Percentiles rank a stretch among this genome's conserved stretches.
phyloP scores from a whole-genome alignment of 2,329 filamentous ascomycete genomes.

The Falciphora oryzae region DNA sequence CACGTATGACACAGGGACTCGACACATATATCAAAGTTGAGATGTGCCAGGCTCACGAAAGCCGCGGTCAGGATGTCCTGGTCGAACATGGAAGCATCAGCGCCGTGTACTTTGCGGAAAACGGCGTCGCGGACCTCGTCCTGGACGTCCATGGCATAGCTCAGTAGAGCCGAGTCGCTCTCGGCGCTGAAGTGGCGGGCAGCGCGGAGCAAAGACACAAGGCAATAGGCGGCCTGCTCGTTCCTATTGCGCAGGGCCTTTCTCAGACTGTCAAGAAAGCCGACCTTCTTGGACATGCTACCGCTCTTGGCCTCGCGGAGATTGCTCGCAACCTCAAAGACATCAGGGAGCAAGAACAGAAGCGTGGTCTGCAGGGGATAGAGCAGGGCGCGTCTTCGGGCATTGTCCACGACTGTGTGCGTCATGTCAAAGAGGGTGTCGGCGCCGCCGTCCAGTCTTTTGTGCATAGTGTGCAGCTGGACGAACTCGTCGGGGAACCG shows the following conservation, averaged over 20 bases:
- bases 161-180: slow-evolving; percentile 54
- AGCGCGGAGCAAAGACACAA: slow-evolving; percentile 56
- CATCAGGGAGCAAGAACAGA: slow-evolving; percentile 59
- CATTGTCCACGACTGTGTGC: slow-evolving; percentile 53
- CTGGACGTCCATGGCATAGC: slow-evolving; percentile 64
- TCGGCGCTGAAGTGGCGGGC: slow-evolving; percentile 59
- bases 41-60: slow-evolving; percentile 58
- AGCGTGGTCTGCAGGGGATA: slow-evolving; percentile 59
- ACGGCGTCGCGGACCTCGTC: slow-evolving; percentile 62
- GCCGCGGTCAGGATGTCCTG: slow-evolving; percentile 61
- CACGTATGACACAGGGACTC: slow-evolving; percentile 52
- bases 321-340: slow-evolving; percentile 65
- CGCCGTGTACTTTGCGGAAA: slow-evolving; percentile 46
- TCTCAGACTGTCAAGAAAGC: slow-evolving; percentile 56
- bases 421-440: slow-evolving; percentile 68
- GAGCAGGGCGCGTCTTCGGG: slow-evolving; percentile 47
- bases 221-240: slow-evolving; percentile 61
- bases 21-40: slow-evolving; percentile 54
- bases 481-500: slow-evolving; percentile 60
- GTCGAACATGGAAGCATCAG: slow-evolving; percentile 49
- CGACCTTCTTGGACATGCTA: slow-evolving; percentile 59
- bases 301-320: slow-evolving; percentile 57
- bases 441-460: slow-evolving; percentile 57
- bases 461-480: slow-evolving; percentile 53
- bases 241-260: slow-evolving; percentile 60